Conservation (phyloP, 1,284 basidiomycete species). For the Trichosporon asahii region DNA sequence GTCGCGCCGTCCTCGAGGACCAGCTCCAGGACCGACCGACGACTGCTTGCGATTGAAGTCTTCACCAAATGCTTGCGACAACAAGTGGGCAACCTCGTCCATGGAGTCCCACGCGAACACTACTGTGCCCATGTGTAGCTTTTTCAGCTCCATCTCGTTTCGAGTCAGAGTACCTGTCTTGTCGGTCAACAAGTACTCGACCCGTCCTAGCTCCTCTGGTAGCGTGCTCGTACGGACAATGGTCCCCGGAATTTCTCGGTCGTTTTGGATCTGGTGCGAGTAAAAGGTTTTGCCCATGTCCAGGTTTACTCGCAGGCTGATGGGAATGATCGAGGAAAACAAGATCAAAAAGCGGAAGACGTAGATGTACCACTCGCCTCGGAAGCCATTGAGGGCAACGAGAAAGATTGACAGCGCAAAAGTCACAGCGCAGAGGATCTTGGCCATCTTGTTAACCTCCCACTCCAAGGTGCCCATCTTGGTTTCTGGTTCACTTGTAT, state of each 20-base stretch:
- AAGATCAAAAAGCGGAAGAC: constrained; percentile 95
- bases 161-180: constrained; percentile 98
- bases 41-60: constrained; percentile 38
- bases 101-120: constrained; percentile 94
- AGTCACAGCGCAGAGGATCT: constrained; percentile 93
- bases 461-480: constrained; percentile 89
- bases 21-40: constrained; percentile 53
- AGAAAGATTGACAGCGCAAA: constrained; percentile 86
- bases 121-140: constrained; percentile 97
- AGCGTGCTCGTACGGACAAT: constrained; percentile 95
- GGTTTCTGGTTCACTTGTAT: constrained; percentile 93
- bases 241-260: constrained; percentile 86
- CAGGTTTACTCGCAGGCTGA: constrained; percentile 95
- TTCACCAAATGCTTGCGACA: constrained; percentile 72
- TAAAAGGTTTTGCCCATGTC: constrained; percentile 99
- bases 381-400: constrained; percentile 93
- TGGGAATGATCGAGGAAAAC: constrained; percentile 98
- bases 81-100: constrained; percentile 92
- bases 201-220: constrained; percentile 92
- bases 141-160: constrained; percentile 99
- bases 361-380: constrained; percentile 94
- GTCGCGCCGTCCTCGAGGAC: constrained; percentile 74
- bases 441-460: constrained; percentile 93
- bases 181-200: constrained; percentile 93
- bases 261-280: constrained; percentile 89